These are phyloP conservation scores for Wallacemonas rigidus DNA, from an alignment of 208 protist species.

Conservation along the genomic window DNA sequence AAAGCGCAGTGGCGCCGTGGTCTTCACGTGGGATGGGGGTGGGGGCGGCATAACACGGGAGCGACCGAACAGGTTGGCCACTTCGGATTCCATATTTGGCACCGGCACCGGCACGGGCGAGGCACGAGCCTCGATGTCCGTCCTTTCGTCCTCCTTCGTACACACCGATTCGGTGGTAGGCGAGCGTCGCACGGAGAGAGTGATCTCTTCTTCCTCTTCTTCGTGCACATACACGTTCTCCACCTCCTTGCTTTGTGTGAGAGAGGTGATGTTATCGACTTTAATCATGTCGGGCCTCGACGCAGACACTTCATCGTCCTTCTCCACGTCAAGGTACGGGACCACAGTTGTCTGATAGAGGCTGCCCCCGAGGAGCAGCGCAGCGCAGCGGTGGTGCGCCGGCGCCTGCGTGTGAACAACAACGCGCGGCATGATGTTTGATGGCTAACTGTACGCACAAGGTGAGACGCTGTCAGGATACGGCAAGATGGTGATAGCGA, in stretches of 20 bases:
- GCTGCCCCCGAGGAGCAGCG: neutral
- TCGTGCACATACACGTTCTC: neutral
- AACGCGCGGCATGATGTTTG: conserved; percentile 10
- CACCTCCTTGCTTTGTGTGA: conserved; percentile 1
- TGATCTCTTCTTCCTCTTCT: conserved; percentile 10
- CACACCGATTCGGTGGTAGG: too few relatives aligned
- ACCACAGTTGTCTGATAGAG: conserved; percentile 11
- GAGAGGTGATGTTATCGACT: conserved; percentile 6
- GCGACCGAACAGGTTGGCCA: conserved; percentile 19
- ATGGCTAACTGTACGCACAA: too few relatives aligned
- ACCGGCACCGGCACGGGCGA: neutral
- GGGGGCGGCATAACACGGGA: conserved; percentile 21
- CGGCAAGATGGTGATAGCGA: too few relatives aligned
- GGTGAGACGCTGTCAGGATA: too few relatives aligned
- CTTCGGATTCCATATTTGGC: conserved; percentile 26
- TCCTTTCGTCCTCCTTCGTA: neutral
- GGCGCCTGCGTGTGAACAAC: neutral
- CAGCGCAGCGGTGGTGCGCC: neutral
- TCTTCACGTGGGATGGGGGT: conserved; percentile 7
- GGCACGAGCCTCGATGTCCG: neutral
- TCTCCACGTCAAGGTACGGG: conserved; percentile 18
- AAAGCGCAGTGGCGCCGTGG: conserved; percentile 9
- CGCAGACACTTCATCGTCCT: neutral
- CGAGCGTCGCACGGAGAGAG: too few relatives aligned
- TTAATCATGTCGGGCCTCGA: neutral